phyloP scores from a whole-genome alignment of 1,139 yeast species.

The Hyphopichia fennica region DNA sequence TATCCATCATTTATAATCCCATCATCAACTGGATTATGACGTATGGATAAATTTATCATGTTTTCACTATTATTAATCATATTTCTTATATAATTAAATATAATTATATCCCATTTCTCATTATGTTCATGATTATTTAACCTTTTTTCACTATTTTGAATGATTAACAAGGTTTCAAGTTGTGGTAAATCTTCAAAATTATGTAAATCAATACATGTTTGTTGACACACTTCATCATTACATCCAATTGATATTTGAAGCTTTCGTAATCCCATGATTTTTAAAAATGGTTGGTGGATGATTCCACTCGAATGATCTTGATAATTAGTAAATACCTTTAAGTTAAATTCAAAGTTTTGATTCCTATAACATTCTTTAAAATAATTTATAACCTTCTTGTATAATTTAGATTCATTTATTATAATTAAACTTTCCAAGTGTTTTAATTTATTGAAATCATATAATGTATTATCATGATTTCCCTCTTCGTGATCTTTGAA shows the following conservation, averaged over 20 bases:
- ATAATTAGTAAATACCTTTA: constrained; percentile 3
- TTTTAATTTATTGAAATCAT: neutral
- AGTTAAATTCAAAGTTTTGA: constrained; percentile 2
- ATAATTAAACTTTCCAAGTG: constrained; percentile 11
- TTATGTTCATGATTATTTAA: constrained; percentile 49
- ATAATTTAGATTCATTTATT: constrained; percentile 11
- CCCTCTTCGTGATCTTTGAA: constrained; percentile 1
- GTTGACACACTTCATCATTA: constrained; percentile 40
- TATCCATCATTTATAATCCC: constrained; percentile 56
- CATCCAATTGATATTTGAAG: constrained; percentile 28
- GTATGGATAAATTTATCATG: constrained; percentile 42
- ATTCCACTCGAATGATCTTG: constrained; percentile 7
- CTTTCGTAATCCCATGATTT: constrained; percentile 11
- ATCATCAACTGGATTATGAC: constrained; percentile 45
- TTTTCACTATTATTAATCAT: constrained; percentile 27
- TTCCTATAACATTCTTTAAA: constrained; percentile 5
- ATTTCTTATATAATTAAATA: constrained; percentile 43
- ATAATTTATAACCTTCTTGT: constrained; percentile 13
- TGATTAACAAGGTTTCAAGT: constrained; percentile 42
- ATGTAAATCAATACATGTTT: constrained; percentile 37
- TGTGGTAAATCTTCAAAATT: constrained; percentile 18
- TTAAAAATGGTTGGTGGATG: constrained; percentile 1
- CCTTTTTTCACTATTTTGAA: constrained; percentile 38
- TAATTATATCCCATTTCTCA: constrained; percentile 57
- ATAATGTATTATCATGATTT: neutral